Conservation (phyloP, 768 basidiomycete species). For the Boletus patriciae region DNA sequence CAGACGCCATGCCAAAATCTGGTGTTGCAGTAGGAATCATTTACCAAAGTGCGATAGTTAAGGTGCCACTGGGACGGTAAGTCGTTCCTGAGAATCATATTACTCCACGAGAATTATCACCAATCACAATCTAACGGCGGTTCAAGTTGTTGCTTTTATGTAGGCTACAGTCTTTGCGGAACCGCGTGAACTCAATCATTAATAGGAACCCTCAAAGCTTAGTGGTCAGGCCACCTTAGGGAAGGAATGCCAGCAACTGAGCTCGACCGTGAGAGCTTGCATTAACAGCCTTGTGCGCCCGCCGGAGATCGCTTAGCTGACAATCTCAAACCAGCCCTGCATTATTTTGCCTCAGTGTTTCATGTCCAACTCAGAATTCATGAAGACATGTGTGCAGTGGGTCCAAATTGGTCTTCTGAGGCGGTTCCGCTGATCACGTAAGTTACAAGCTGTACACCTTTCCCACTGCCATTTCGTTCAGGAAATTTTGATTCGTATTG, state of each 20-base stretch:
- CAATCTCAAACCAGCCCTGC: background rate
- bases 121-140: background rate
- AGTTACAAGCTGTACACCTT: constrained; percentile 18
- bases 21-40: background rate
- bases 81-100: constrained; percentile 22
- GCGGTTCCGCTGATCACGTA: constrained; percentile 34
- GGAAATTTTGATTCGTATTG: constrained; percentile 18
- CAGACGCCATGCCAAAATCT: background rate
- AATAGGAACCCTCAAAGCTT: background rate
- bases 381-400: background rate
- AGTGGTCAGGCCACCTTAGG: background rate
- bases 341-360: background rate
- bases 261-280: constrained; percentile 6
- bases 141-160: background rate
- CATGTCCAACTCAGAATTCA: background rate
- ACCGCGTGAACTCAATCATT: constrained; percentile 20
- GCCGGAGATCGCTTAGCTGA: background rate
- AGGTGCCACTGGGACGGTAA: background rate
- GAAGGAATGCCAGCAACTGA: constrained; percentile 10
- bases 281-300: too few species aligned
- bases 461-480: constrained; percentile 20
- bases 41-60: too few species aligned
- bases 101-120: background rate
- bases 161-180: constrained; percentile 6
- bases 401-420: constrained; percentile 18